Percentiles rank a stretch among this genome's conserved stretches.
These are phyloP conservation scores for Fraxinus velutina DNA, from an alignment of 305 asterid genomes.

Conservation along the genomic window DNA sequence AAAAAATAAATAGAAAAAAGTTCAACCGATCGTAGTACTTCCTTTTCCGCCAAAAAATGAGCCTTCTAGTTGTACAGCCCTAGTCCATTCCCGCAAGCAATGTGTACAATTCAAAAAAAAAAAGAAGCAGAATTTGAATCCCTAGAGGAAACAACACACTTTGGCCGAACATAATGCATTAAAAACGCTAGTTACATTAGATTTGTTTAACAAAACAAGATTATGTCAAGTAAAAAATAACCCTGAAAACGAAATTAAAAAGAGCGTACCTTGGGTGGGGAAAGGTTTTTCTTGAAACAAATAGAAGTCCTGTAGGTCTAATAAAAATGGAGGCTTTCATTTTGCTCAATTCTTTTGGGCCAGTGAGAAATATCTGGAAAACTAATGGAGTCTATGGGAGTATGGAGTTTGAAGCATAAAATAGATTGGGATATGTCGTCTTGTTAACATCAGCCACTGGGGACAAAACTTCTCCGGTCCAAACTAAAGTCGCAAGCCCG, in stretches of 20 bases:
- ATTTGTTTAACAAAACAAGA: not conserved
- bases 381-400: not conserved
- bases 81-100: not conserved
- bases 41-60: not conserved
- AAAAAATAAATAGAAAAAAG: not conserved
- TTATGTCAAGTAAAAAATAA: not conserved
- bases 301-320: constrained; percentile 23
- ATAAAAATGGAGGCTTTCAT: constrained; percentile 29
- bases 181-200: not conserved
- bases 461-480: not conserved
- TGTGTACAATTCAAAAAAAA: not conserved
- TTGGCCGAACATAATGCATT: not conserved
- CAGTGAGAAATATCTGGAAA: not conserved
- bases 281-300: constrained; percentile 27
- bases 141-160: not conserved
- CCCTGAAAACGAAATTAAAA: not conserved
- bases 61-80: not conserved
- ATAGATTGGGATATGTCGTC: not conserved
- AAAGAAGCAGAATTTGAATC: not conserved
- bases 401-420: not conserved
- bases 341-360: not conserved
- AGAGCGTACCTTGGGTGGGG: constrained; percentile 32
- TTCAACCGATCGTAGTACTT: not conserved
- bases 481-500: not conserved
- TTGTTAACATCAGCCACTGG: not conserved